Evolutionary conservation across 768 basidiomycete species (phyloP).

Genomic region (Dioszegia aurantiaca): DNA sequence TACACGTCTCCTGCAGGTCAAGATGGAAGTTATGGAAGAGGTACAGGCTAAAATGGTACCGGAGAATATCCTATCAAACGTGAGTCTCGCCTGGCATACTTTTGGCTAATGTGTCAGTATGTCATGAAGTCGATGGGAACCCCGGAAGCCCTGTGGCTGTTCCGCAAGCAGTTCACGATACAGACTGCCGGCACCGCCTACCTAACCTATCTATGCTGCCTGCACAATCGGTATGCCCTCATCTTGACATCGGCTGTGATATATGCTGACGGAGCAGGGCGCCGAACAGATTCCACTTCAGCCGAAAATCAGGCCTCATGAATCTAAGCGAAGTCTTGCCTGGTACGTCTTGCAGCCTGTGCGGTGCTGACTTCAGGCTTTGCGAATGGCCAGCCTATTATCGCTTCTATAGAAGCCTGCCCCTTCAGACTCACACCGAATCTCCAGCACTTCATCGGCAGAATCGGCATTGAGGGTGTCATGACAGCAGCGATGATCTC

Average conservation of each 20-base stretch:
- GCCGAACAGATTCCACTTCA: slow-evolving; percentile 81
- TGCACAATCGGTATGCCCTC: slow-evolving; percentile 71
- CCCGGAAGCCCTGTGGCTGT: slow-evolving; percentile 85
- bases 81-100: slow-evolving; percentile 52
- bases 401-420: slow-evolving; percentile 77
- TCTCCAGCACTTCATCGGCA: slow-evolving; percentile 87
- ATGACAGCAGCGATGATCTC: slow-evolving; percentile 83
- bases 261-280: no score
- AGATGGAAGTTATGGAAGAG: slow-evolving; percentile 82
- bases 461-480: slow-evolving; percentile 83
- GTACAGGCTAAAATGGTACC: slow-evolving; percentile 82
- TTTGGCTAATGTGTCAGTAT: slow-evolving; percentile 61
- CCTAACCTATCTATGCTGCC: slow-evolving; percentile 81
- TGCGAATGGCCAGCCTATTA: slow-evolving; percentile 57
- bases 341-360: slow-evolving; percentile 56
- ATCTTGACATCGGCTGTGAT: no score
- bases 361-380: slow-evolving; percentile 43
- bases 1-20: slow-evolving; percentile 33
- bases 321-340: slow-evolving; percentile 91
- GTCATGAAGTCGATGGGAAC: slow-evolving; percentile 81
- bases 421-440: slow-evolving; percentile 98
- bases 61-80: slow-evolving; percentile 77
- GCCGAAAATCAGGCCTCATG: slow-evolving; percentile 81
- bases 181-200: slow-evolving; percentile 86
- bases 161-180: slow-evolving; percentile 92